phyloP scores from a whole-genome alignment of 164 flowering plant species.

The Berberis vulgaris region DNA sequence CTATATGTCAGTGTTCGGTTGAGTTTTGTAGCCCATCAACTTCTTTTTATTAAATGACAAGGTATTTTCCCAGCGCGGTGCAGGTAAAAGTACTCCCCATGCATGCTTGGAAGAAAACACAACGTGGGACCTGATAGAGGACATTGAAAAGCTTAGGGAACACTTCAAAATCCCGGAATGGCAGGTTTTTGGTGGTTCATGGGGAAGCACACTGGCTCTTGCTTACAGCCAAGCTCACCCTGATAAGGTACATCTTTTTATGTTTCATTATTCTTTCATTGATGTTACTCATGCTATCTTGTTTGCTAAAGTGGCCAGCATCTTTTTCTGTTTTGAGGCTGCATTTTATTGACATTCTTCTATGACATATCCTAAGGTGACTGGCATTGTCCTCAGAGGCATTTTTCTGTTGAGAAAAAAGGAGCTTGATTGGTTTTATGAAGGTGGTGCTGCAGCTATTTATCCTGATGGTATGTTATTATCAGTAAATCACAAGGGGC shows the following conservation, averaged over 20 bases:
- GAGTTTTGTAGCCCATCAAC: no score
- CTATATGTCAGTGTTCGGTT: background rate
- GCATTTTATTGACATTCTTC: background rate
- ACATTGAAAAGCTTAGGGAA: conserved; percentile 81
- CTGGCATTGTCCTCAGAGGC: conserved; percentile 86
- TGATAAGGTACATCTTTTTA: conserved; percentile 46
- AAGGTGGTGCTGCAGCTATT: conserved; percentile 97
- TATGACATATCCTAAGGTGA: conserved; percentile 41
- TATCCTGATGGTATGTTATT: conserved; percentile 75
- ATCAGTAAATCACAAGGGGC: background rate
- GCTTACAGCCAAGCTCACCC: conserved; percentile 92
- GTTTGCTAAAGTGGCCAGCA: background rate
- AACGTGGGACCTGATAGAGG: conserved; percentile 83
- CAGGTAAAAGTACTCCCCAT: conserved; percentile 98
- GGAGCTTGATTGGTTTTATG: conserved; percentile 98
- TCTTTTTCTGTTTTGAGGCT: background rate
- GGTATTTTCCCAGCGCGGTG: conserved; percentile 61
- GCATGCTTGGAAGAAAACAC: conserved; percentile 95
- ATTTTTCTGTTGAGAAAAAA: conserved; percentile 89
- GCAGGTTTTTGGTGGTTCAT: conserved; percentile 99
- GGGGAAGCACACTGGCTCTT: conserved; percentile 98
- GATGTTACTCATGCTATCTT: background rate
- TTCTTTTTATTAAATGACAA: background rate
- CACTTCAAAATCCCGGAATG: conserved; percentile 84
- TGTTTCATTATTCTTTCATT: background rate